phyloP scores from a whole-genome alignment of 2,329 filamentous ascomycete genomes.

The Diaporthe humulicola region DNA sequence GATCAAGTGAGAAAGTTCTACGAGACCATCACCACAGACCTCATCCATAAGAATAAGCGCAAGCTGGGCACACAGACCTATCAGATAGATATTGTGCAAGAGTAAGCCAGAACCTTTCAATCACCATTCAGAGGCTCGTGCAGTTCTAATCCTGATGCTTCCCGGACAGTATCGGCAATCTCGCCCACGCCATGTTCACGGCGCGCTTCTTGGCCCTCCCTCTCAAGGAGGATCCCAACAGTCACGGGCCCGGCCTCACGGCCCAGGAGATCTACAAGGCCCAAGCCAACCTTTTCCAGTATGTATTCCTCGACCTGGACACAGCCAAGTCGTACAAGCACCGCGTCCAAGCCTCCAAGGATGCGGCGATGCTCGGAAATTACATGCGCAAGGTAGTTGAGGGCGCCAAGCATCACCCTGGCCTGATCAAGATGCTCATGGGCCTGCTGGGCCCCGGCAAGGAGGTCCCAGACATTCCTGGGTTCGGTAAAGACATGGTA shows the following conservation, averaged over 20 bases:
- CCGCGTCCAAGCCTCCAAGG: not conserved
- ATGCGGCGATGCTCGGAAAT: not conserved
- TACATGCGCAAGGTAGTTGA: slow-evolving; percentile 5
- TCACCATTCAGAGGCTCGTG: accelerated
- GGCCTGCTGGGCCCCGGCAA: not conserved
- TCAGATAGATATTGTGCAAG: slow-evolving; percentile 5
- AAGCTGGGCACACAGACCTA: not conserved
- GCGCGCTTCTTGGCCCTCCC: slow-evolving; percentile 4
- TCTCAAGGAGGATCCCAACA: not conserved
- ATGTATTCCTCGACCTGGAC: slow-evolving; percentile 7
- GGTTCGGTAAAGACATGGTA: not conserved
- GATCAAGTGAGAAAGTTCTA: slow-evolving; percentile 2
- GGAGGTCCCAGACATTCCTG: not conserved
- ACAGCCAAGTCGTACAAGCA: slow-evolving; percentile 9
- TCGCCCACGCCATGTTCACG: slow-evolving; percentile 6
- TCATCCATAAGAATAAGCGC: not conserved
- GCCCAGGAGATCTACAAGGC: slow-evolving; percentile 4
- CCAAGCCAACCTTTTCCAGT: not conserved
- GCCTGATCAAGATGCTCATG: slow-evolving; percentile 12
- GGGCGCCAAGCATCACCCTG: not conserved
- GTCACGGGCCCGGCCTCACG: not conserved
- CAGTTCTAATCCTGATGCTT: not conserved
- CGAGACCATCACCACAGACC: not conserved
- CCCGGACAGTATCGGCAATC: not conserved
- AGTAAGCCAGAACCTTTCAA: not conserved